Evolutionary conservation across 106 monocot species (phyloP).

Genomic region (Posidonia australis): DNA sequence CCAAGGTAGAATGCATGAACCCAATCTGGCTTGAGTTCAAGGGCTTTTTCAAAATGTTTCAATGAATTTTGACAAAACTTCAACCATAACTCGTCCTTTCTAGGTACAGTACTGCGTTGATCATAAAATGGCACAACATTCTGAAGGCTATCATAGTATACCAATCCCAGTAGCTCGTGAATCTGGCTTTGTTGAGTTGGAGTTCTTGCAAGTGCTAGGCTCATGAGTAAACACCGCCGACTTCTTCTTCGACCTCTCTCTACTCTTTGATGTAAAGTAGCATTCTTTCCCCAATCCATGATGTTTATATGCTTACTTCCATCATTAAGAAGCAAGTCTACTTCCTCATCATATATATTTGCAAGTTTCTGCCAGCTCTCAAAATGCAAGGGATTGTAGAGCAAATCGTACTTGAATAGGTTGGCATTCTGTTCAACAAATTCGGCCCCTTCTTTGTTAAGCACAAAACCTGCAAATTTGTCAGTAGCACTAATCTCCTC

Average conservation of each 20-base stretch:
- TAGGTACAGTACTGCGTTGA: conserved; percentile 60
- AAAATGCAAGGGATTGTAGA: conserved; percentile 88
- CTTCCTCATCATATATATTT: conserved; percentile 97
- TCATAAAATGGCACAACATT: conserved; percentile 98
- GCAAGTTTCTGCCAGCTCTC: conserved; percentile 99
- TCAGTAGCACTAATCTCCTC: conserved; percentile 95
- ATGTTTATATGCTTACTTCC: conserved; percentile 90
- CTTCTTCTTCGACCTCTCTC: conserved; percentile 82
- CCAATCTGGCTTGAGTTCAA: conserved; percentile 81
- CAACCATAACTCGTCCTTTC: conserved; percentile 68
- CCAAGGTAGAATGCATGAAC: conserved; percentile 89
- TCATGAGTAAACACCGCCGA: conserved; percentile 80
- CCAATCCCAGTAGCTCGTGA: conserved; percentile 85
- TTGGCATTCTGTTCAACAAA: conserved; percentile 93
- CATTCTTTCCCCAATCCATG: conserved; percentile 70
- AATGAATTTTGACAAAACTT: conserved; percentile 68
- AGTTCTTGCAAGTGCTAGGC: conserved; percentile 69
- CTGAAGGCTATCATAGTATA: conserved; percentile 93
- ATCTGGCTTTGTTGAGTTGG: conserved; percentile 61
- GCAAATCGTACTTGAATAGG: conserved; percentile 84
- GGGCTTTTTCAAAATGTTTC: conserved; percentile 90
- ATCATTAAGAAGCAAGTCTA: conserved; percentile 93
- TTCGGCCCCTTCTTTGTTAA: conserved; percentile 90
- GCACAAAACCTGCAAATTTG: conserved; percentile 89
- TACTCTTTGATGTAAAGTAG: conserved; percentile 57